Base-by-base conservation (phyloP, 169 alveolate genomes). In the Cyclospora cayetanensis region DNA sequence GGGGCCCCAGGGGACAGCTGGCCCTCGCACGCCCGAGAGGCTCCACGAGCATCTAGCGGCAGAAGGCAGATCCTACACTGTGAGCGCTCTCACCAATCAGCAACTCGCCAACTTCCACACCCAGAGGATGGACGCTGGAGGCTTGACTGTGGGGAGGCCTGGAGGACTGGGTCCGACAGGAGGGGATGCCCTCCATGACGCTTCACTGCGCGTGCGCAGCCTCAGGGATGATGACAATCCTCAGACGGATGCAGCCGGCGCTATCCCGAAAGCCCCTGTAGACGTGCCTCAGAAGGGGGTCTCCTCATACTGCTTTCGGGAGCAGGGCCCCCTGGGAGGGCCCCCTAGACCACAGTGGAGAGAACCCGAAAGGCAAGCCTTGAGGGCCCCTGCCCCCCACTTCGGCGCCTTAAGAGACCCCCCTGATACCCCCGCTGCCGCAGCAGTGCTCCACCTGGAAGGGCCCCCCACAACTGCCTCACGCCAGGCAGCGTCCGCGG, bases 401-500 rank as follows among this genome's bases (percentile, higher is more conserved):
- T 4, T 27, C 43, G 76, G 76, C 43, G 41, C 76, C 39, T 41
- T 65, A n/a, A 65, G 76, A 41, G 76, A 35, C 76, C 76, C 76
- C 37, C 76, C 76, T 1, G 76, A 65, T 18, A 65, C 76, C 37
- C 76, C 76, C 9, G 35, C 76, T n/a, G 76, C 76, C 9, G 76
- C 41, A 22, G 39, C 76, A 22, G 76, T 65, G 39, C 76, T 65
- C 43, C 76, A 65, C 34, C 37, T 65, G 34, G 76, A 65, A 41
- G 76, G 76, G 76, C 76, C 76, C 76, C 76, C 76, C 35, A 15
- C 55, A 46, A 15, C 55, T n/a, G n/a, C n/a, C n/a, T n/a, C n/a
- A n/a, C n/a, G n/a, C n/a, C n/a, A n/a, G 15, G 55, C 55, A 46
- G 55, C 55, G 15, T 7, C 55, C 7, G 55, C 55, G 15, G 55